phyloP scores from a whole-genome alignment of 1,284 basidiomycete species.

The Erythrobasidium hasegawianum region DNA sequence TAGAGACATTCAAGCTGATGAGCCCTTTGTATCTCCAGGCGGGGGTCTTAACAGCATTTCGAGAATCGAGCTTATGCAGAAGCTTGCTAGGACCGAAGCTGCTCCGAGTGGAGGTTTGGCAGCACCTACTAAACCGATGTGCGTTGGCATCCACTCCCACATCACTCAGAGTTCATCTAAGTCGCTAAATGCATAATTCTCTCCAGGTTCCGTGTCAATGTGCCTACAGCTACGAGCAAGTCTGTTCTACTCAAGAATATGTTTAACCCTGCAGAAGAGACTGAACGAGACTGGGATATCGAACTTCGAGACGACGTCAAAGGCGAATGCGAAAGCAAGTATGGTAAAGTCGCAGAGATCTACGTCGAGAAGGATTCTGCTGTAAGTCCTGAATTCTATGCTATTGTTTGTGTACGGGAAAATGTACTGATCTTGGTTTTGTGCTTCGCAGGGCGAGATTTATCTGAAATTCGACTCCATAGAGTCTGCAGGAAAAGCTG shows the following conservation, averaged over 20 bases:
- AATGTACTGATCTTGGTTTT: too few species aligned
- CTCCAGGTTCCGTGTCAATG: constrained; percentile 47
- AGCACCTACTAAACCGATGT: constrained; percentile 45
- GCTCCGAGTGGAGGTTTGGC: constrained; percentile 52
- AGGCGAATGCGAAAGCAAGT: constrained; percentile 84
- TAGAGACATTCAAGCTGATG: neutral
- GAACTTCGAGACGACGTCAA: constrained; percentile 95
- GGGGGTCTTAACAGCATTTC: constrained; percentile 87
- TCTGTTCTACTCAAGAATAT: constrained; percentile 75
- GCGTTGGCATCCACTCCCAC: too few species aligned
- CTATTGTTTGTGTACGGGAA: too few species aligned
- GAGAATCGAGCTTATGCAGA: constrained; percentile 97
- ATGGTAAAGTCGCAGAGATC: constrained; percentile 79
- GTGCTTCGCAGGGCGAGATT: constrained; percentile 91
- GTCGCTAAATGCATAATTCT: too few species aligned
- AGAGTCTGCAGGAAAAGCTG: constrained; percentile 73
- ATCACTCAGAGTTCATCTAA: too few species aligned
- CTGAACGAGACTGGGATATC: constrained; percentile 90
- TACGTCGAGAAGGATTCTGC: constrained; percentile 91
- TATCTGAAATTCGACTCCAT: constrained; percentile 84
- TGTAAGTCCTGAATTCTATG: constrained; percentile 54
- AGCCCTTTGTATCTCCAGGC: constrained; percentile 39
- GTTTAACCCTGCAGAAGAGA: constrained; percentile 97
- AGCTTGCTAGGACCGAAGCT: constrained; percentile 73
- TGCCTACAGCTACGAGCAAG: constrained; percentile 46